A percentile compares a stretch with the other conserved stretches of the same genome.
Evolutionary conservation across 306 rosid genomes (phyloP).

Genomic region (Inga leiocalycina): DNA sequence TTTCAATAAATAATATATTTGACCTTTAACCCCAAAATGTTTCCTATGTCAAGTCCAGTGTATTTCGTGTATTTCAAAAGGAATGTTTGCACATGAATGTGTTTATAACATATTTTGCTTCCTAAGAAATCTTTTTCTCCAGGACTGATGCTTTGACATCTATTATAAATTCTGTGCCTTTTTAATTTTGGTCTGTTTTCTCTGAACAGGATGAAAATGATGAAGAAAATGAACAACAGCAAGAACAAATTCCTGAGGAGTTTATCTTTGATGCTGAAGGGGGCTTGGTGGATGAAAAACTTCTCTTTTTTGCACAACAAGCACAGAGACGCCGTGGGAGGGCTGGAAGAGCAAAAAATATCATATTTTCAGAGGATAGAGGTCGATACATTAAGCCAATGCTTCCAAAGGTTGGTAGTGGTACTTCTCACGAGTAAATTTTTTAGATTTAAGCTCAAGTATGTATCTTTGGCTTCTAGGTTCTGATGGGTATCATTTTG

Average conservation of each 20-base stretch:
- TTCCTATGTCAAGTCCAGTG: conserved; percentile 23
- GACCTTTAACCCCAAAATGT: conserved; percentile 10
- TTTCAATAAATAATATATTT: not conserved
- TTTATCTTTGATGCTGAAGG: conserved; percentile 97
- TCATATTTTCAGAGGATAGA: conserved; percentile 97
- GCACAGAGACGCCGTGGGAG: conserved; percentile 90
- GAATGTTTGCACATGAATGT: conserved; percentile 32
- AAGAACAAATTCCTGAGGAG: conserved; percentile 92
- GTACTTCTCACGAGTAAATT: conserved; percentile 3
- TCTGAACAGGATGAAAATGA: conserved; percentile 72
- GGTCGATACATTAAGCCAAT: conserved; percentile 96
- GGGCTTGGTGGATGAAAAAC: conserved; percentile 96
- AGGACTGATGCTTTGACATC: conserved; percentile 1
- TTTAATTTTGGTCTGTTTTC: conserved; percentile 25
- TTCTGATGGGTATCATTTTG: not conserved
- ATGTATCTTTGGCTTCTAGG: conserved; percentile 19
- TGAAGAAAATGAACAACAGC: conserved; percentile 80
- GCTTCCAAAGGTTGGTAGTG: conserved; percentile 79
- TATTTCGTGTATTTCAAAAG: conserved; percentile 30
- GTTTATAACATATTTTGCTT: conserved; percentile 12
- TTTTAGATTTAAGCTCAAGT: conserved; percentile 20
- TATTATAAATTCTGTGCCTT: not conserved
- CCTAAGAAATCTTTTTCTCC: conserved; percentile 5
- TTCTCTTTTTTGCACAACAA: conserved; percentile 96
- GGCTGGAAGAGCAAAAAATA: conserved; percentile 99